Evolutionary conservation across 805 yeast species (phyloP).

Genomic region (Starmera amethionina): DNA sequence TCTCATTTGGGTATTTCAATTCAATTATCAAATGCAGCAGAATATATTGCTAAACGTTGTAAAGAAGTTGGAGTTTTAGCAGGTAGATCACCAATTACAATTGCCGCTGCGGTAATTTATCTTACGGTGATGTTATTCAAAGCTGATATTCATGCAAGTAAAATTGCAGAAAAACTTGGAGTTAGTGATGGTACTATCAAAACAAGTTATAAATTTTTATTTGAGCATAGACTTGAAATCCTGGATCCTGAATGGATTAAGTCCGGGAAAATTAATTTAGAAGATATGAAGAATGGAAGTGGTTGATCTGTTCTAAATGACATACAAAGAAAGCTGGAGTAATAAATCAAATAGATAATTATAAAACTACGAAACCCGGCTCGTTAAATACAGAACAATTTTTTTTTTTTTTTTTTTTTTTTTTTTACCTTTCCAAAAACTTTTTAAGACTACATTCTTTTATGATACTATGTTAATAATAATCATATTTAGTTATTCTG

Average conservation of each 20-base stretch:
- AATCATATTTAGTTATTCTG: too few species aligned
- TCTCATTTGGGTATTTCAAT: slow-evolving; percentile 84
- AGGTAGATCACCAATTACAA: slow-evolving; percentile 94
- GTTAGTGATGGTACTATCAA: slow-evolving; percentile 97
- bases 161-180: slow-evolving; percentile 86
- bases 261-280: slow-evolving; percentile 52
- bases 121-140: slow-evolving; percentile 88
- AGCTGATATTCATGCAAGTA: slow-evolving; percentile 62
- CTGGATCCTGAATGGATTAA: slow-evolving; percentile 73
- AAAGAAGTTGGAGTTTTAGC: slow-evolving; percentile 90
- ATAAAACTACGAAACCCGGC: too few species aligned
- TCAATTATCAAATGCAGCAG: slow-evolving; percentile 86
- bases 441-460: too few species aligned
- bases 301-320: too few species aligned
- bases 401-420: too few species aligned
- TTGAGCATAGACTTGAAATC: slow-evolving; percentile 59
- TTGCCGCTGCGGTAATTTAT: slow-evolving; percentile 95
- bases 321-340: too few species aligned
- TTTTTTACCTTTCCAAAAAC: too few species aligned
- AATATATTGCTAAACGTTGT: slow-evolving; percentile 81
- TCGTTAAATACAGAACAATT: too few species aligned
- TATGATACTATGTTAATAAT: too few species aligned
- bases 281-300: slow-evolving; percentile 12
- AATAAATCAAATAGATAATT: too few species aligned
- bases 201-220: slow-evolving; percentile 76